Percentiles rank a stretch among this genome's conserved stretches.
Evolutionary conservation across 179 eudicot genomes (phyloP).

Genomic region (Sideroxylon spinosum): DNA sequence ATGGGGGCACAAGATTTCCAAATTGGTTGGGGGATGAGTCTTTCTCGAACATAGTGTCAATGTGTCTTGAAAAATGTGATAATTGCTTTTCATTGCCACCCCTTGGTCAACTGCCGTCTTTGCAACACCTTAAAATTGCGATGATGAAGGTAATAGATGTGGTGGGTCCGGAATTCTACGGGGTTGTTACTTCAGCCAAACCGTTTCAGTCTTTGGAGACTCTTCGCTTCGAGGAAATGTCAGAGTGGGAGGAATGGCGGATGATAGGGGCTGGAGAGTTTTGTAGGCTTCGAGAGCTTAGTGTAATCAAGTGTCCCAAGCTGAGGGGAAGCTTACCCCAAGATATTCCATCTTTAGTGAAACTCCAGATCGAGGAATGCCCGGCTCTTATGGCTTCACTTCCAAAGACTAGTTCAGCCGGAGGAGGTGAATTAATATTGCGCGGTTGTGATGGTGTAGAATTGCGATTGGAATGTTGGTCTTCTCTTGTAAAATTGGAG

Average conservation of each 20-base stretch:
- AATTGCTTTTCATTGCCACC: constrained; percentile 15
- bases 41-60: constrained; percentile 5
- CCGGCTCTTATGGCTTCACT: background rate
- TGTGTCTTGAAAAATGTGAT: background rate
- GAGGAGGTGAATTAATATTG: too few species aligned
- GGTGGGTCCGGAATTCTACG: constrained; percentile 19
- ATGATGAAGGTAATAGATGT: background rate
- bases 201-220: background rate
- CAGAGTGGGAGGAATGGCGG: constrained; percentile 1
- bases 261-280: background rate
- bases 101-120: constrained; percentile 16
- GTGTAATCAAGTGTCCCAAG: constrained; percentile 18
- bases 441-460: too few species aligned
- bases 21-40: constrained; percentile 16
- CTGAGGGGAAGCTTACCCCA: constrained; percentile 19
- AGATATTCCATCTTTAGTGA: constrained; percentile 2
- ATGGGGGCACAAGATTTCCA: constrained; percentile 16
- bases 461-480: too few species aligned
- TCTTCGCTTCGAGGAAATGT: constrained; percentile 6
- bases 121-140: background rate
- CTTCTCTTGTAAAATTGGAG: too few species aligned
- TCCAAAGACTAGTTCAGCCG: too few species aligned
- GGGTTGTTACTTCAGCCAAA: constrained; percentile 19
- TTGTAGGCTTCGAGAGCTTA: constrained; percentile 19
- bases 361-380: constrained; percentile 11